phyloP scores from a whole-genome alignment of 1,139 yeast species.

The Debaryomycetaceae sp. region DNA sequence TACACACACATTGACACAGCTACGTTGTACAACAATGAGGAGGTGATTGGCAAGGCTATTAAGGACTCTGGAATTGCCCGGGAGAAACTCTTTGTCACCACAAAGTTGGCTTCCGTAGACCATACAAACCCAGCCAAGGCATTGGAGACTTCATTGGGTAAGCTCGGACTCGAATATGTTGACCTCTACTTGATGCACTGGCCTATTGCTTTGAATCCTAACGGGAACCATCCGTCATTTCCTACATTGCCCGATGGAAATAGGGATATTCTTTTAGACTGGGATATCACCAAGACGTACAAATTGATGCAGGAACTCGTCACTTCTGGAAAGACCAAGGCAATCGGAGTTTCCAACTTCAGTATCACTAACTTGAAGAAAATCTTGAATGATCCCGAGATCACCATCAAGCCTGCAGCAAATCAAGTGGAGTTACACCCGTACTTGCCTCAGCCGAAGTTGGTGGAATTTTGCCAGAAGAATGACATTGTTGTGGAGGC shows the following conservation, averaged over 20 bases:
- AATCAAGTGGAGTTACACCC: slow-evolving; percentile 81
- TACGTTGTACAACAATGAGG: slow-evolving; percentile 61
- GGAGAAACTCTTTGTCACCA: slow-evolving; percentile 65
- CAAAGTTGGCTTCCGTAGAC: slow-evolving; percentile 68
- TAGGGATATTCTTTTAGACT: slow-evolving; percentile 32
- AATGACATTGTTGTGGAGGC: slow-evolving; percentile 66
- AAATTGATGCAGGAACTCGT: slow-evolving; percentile 58
- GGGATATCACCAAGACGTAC: slow-evolving; percentile 64
- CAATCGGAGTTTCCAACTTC: slow-evolving; percentile 81
- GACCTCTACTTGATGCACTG: slow-evolving; percentile 80
- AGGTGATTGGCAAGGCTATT: slow-evolving; percentile 58
- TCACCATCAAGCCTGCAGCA: slow-evolving; percentile 59
- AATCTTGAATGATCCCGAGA: slow-evolving; percentile 48
- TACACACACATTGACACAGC: slow-evolving; percentile 79
- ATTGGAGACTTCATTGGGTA: slow-evolving; percentile 54
- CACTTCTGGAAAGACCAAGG: slow-evolving; percentile 50
- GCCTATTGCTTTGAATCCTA: slow-evolving; percentile 60
- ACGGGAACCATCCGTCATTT: slow-evolving; percentile 31
- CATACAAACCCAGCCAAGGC: slow-evolving; percentile 56
- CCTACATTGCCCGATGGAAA: slow-evolving; percentile 21
- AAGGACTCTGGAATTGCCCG: slow-evolving; percentile 62
- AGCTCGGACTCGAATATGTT: slow-evolving; percentile 68
- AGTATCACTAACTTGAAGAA: slow-evolving; percentile 46
- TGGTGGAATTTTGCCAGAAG: slow-evolving; percentile 50
- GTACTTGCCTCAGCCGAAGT: slow-evolving; percentile 64